These are phyloP conservation scores for Xerocomus brunneocitrinus DNA, from an alignment of 768 basidiomycete genomes.

Conservation along the genomic window DNA sequence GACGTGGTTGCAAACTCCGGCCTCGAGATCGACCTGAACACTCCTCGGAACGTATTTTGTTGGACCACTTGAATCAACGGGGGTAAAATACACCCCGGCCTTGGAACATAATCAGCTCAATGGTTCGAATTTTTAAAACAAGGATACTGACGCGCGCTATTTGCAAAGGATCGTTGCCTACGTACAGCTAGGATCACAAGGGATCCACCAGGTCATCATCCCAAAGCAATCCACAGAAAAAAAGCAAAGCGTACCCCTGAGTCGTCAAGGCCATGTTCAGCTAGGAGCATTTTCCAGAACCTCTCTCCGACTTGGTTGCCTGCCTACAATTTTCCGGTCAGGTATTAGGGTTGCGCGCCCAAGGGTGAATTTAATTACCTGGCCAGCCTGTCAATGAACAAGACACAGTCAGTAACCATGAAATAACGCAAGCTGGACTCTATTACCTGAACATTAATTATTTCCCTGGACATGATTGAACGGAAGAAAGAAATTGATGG, in stretches of 20 bases:
- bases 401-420: slow-evolving; percentile 7
- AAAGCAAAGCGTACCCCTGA: slow-evolving; percentile 47
- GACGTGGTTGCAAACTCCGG: slow-evolving; percentile 78
- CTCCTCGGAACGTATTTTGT: slow-evolving; percentile 87
- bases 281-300: slow-evolving; percentile 87
- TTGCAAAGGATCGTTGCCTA: slow-evolving; percentile 70
- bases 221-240: slow-evolving; percentile 3
- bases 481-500: slow-evolving; percentile 12
- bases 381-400: slow-evolving; percentile 50
- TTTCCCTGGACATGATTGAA: slow-evolving; percentile 65
- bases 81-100: slow-evolving; percentile 81
- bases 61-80: slow-evolving; percentile 48
- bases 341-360: slow-evolving; percentile 10
- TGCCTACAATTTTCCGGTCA: slow-evolving; percentile 40
- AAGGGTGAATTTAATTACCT: slow-evolving; percentile 40
- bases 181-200: slow-evolving; percentile 47
- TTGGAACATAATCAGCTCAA: slow-evolving; percentile 23
- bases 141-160: slow-evolving; percentile 57
- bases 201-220: slow-evolving; percentile 13
- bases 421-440: not conserved
- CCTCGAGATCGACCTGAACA: slow-evolving; percentile 86
- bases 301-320: slow-evolving; percentile 78
- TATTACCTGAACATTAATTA: slow-evolving; percentile 73
- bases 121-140: not conserved
- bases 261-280: slow-evolving; percentile 78